phyloP scores from a whole-genome alignment of 2,329 filamentous ascomycete genomes.

The Penicillium sp. region DNA sequence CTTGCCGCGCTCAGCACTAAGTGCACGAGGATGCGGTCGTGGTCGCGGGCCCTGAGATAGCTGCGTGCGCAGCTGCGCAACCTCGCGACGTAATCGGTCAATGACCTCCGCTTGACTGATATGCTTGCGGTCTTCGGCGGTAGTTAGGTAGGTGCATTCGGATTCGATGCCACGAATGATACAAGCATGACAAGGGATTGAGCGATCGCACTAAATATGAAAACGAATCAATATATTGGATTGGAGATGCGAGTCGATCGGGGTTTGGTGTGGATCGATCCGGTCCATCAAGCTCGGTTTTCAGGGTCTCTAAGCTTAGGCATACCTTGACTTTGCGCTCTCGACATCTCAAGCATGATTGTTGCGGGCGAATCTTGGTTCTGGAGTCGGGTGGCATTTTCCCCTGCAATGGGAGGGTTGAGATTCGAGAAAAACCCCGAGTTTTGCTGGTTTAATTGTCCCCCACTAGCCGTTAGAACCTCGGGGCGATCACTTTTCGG shows the following conservation, averaged over 20 bases:
- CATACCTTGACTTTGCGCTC: slow-evolving; percentile 32
- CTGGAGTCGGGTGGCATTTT: slow-evolving; percentile 1
- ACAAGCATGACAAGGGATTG: slow-evolving; percentile 29
- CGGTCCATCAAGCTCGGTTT: neutral
- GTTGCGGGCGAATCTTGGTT: slow-evolving; percentile 26
- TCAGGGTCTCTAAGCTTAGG: neutral
- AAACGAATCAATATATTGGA: neutral
- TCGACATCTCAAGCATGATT: slow-evolving; percentile 30
- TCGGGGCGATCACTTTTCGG: neutral
- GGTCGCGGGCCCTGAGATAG: slow-evolving; percentile 10
- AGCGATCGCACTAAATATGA: slow-evolving; percentile 28
- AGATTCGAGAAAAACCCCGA: neutral
- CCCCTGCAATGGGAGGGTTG: neutral
- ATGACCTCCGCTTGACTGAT: slow-evolving; percentile 56
- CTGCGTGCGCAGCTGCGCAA: slow-evolving; percentile 21
- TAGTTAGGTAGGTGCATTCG: slow-evolving; percentile 31
- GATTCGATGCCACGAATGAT: slow-evolving; percentile 26
- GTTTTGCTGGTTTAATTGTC: neutral
- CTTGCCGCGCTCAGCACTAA: neutral
- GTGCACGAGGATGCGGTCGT: neutral
- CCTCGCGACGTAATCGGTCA: slow-evolving; percentile 26
- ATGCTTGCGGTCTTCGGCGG: slow-evolving; percentile 60
- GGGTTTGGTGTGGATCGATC: neutral
- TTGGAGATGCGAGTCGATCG: neutral
- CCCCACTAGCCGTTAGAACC: neutral